Percentiles rank a stretch among this genome's conserved stretches.
These are phyloP conservation scores for Ceratocystis cacaofunesta DNA, from an alignment of 2,329 filamentous ascomycete species.

Conservation along the genomic window DNA sequence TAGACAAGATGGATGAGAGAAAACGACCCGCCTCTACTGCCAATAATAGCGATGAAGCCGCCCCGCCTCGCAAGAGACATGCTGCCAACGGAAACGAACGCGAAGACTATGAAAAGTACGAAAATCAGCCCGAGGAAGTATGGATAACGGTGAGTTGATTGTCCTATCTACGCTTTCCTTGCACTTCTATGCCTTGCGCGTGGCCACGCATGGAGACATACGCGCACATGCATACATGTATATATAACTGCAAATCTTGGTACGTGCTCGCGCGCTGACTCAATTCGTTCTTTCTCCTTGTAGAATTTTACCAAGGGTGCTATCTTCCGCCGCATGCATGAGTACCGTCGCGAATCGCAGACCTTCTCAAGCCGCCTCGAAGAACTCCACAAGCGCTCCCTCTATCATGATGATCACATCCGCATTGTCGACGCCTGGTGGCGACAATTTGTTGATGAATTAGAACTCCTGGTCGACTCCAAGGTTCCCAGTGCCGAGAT, in stretches of 20 bases:
- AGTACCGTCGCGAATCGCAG: constrained; percentile 83
- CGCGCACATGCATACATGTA: too few species aligned
- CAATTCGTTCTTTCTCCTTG: constrained; percentile 16
- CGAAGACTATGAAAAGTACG: constrained; percentile 38
- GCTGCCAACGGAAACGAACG: constrained; percentile 63
- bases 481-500: not conserved
- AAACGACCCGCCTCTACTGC: constrained; percentile 64
- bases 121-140: constrained; percentile 42
- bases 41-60: constrained; percentile 66
- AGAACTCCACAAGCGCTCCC: constrained; percentile 61
- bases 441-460: constrained; percentile 39
- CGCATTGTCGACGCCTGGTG: constrained; percentile 88
- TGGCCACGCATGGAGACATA: too few species aligned
- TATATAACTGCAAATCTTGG: not conserved
- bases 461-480: constrained; percentile 10
- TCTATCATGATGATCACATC: constrained; percentile 83
- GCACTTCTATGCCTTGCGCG: too few species aligned
- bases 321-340: constrained; percentile 92
- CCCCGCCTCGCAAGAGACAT: constrained; percentile 82
- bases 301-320: constrained; percentile 91
- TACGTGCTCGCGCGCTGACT: constrained; percentile 22
- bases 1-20: constrained; percentile 75
- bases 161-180: not conserved
- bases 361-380: constrained; percentile 68
- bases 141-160: constrained; percentile 49